A percentile compares a stretch with the other conserved stretches of the same genome.
phyloP scores from a whole-genome alignment of 1,139 yeast genomes.

The Kluyveromyces sp. region DNA sequence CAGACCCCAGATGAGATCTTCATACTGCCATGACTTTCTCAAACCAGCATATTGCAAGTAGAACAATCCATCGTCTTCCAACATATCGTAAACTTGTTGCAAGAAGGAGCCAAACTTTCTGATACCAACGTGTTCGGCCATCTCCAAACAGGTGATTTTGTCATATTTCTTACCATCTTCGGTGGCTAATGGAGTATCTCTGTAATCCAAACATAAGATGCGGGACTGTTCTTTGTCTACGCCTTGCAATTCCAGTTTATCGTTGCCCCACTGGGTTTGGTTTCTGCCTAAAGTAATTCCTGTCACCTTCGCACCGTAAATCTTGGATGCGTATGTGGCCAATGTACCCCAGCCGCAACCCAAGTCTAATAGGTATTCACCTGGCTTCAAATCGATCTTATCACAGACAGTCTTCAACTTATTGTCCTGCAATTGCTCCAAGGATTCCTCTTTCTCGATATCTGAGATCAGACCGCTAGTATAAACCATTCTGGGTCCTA shows the following conservation, averaged over 20 bases:
- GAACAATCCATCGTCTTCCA: slow-evolving; percentile 87
- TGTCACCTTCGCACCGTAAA: slow-evolving; percentile 79
- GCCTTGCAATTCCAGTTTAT: slow-evolving; percentile 61
- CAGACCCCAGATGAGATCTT: slow-evolving; percentile 89
- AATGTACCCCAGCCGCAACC: slow-evolving; percentile 98
- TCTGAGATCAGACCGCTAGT: slow-evolving; percentile 82
- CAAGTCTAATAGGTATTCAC: slow-evolving; percentile 71
- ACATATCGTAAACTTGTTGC: slow-evolving; percentile 73
- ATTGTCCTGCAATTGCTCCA: slow-evolving; percentile 87
- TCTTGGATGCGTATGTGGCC: slow-evolving; percentile 75
- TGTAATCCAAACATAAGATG: slow-evolving; percentile 79
- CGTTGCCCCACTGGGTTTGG: slow-evolving; percentile 88
- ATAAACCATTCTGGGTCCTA: slow-evolving; percentile 92
- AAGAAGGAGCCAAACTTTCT: slow-evolving; percentile 73
- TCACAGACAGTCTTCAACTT: slow-evolving; percentile 83
- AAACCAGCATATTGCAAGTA: slow-evolving; percentile 86
- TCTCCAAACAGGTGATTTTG: slow-evolving; percentile 85
- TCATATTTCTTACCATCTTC: slow-evolving; percentile 53
- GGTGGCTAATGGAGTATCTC: slow-evolving; percentile 76
- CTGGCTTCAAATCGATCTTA: slow-evolving; percentile 66
- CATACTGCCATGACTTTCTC: slow-evolving; percentile 91
- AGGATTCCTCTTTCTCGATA: slow-evolving; percentile 61
- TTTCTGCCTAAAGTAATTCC: slow-evolving; percentile 86
- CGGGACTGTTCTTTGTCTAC: slow-evolving; percentile 61
- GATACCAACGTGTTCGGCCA: slow-evolving; percentile 96